Base-by-base conservation (phyloP, 179 eudicot genomes). In the Vitellaria paradoxa region DNA sequence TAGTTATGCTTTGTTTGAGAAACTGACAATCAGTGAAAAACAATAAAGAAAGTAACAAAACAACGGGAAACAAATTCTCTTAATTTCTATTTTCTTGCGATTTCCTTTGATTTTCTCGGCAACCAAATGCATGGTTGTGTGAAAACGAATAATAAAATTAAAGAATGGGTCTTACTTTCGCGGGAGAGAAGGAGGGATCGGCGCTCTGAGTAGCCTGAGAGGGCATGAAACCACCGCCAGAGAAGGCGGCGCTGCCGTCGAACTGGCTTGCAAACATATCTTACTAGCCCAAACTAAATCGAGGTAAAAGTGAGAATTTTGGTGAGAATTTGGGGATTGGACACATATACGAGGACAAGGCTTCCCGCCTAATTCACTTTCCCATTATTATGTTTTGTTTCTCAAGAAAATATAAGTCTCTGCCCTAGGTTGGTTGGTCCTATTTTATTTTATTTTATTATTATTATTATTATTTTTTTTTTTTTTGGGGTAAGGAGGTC, bases 211-310 rank as follows among this genome's bases (percentile, higher is more conserved):
- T 85, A 20, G 94, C 70, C 79, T 88, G 94, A 55, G 94, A 84
- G 70, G 94, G 92, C 91, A 91, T 87, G 81, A 93, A 93, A 21
- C 97, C 97, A 46, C 93, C 97, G 73, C 97, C 96, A 80, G 90
- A 37, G 84, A 88, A 87, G 77, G 91, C 91, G 59, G 93, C 87
- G 82, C 74, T 81, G 66, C 96, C 90, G 63, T 91, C 97, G 82
- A 91, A 91, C 77, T 89, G 87, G 78, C 86, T 83, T 53, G 61
- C 79, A 37, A 81, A 80, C 91, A 88, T 91, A 70, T 76, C 73
- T 68, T 50, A 50, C 59, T 68, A 56, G 24, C 52, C 6, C 72
- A 53, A 13, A 30, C 66, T 9, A 21, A 63, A 21, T 3, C 40
- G 63, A 50, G 55, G 5, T 17, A 15, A 57, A 57, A 57, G 5